Percentiles rank a stretch among this genome's conserved stretches.
Conservation (phyloP, 331 rosid genomes). For the Quercus tomentella region DNA sequence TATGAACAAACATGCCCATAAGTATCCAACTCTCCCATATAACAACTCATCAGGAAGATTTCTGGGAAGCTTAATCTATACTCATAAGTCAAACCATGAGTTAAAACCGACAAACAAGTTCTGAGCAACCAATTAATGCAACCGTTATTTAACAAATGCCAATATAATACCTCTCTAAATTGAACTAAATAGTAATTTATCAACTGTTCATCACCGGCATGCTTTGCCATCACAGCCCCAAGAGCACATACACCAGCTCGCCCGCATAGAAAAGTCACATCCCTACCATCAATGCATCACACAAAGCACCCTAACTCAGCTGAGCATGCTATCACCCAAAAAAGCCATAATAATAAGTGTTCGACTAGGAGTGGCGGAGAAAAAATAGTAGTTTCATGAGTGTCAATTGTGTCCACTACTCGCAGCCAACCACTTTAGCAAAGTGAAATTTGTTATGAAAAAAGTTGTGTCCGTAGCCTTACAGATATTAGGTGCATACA, state of each 20-base stretch:
- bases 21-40: constrained; percentile 69
- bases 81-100: background rate
- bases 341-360: background rate
- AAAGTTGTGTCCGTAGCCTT: too few relatives aligned
- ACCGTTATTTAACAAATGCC: background rate
- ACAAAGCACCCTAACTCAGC: background rate
- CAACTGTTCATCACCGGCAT: constrained; percentile 37
- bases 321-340: background rate
- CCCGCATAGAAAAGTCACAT: constrained; percentile 65
- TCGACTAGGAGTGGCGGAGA: too few relatives aligned
- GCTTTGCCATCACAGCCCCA: constrained; percentile 70
- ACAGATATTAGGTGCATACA: background rate
- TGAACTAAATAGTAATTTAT: constrained; percentile 47
- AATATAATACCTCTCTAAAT: constrained; percentile 43
- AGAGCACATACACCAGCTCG: constrained; percentile 76
- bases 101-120: background rate
- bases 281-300: constrained; percentile 39
- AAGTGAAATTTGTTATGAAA: too few relatives aligned
- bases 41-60: constrained; percentile 71
- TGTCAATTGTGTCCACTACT: too few relatives aligned
- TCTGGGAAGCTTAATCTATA: constrained; percentile 61
- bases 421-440: too few relatives aligned
- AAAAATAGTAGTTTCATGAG: too few relatives aligned
- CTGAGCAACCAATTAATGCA: background rate
- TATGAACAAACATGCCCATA: constrained; percentile 70